Evolutionary conservation across 805 yeast genomes (phyloP).

Genomic region (Diddensiella santjacobensis): DNA sequence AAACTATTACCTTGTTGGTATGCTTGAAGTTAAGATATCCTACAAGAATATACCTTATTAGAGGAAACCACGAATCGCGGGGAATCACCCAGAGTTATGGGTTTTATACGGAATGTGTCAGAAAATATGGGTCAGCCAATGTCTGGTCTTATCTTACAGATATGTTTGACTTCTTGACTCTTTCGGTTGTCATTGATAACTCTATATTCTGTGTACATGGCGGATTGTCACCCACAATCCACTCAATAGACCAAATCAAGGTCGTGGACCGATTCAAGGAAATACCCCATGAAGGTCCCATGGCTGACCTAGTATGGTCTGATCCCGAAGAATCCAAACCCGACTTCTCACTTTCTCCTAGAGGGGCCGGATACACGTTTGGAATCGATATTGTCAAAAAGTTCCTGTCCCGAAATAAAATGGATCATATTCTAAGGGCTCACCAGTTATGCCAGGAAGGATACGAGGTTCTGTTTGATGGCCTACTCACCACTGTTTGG

Average conservation of each 20-base stretch:
- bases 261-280: constrained; percentile 89
- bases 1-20: constrained; percentile 80
- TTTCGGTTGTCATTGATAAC: constrained; percentile 87
- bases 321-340: constrained; percentile 84
- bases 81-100: constrained; percentile 98
- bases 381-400: constrained; percentile 88
- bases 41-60: constrained; percentile 66
- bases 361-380: constrained; percentile 98
- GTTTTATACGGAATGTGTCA: constrained; percentile 88
- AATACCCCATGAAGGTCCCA: constrained; percentile 98
- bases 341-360: constrained; percentile 83
- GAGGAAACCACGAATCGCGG: constrained; percentile 96
- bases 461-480: constrained; percentile 84
- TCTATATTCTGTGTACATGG: constrained; percentile 95
- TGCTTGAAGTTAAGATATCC: constrained; percentile 88
- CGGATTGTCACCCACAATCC: constrained; percentile 92
- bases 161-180: constrained; percentile 83
- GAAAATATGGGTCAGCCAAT: constrained; percentile 75
- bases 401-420: constrained; percentile 70
- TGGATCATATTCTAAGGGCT: constrained; percentile 83
- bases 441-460: constrained; percentile 98
- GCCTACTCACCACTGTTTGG: constrained; percentile 94
- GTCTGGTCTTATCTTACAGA: constrained; percentile 92
- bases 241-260: constrained; percentile 85
- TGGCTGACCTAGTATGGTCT: constrained; percentile 98